Evolutionary conservation across 148 eudicot species (phyloP).

Genomic region (Pouteria glomerata): DNA sequence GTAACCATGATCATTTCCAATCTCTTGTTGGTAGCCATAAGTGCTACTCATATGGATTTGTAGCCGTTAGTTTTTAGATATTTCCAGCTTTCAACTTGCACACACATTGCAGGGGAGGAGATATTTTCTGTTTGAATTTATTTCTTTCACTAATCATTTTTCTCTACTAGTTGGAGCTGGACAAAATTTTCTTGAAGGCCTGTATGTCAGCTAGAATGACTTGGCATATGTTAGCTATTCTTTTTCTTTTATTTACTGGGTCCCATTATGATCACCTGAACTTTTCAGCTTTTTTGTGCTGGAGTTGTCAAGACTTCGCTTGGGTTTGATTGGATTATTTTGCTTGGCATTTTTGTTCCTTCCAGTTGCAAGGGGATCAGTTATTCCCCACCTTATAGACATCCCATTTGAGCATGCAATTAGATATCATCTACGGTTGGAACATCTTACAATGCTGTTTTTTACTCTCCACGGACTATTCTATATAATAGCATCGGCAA

Average conservation of each 20-base stretch:
- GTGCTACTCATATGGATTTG: too few relatives aligned
- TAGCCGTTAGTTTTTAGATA: too few relatives aligned
- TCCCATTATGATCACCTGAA: too few relatives aligned
- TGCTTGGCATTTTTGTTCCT: constrained; percentile 77
- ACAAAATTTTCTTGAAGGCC: too few relatives aligned
- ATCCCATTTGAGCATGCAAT: constrained; percentile 88
- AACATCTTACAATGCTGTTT: constrained; percentile 70
- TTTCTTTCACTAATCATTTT: too few relatives aligned
- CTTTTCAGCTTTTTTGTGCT: constrained; percentile 51
- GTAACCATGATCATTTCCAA: background rate
- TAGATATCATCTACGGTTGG: constrained; percentile 89
- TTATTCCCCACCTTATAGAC: constrained; percentile 62
- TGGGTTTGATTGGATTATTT: constrained; percentile 59
- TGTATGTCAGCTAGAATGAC: too few relatives aligned
- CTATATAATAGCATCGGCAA: constrained; percentile 51
- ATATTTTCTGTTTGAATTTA: too few relatives aligned
- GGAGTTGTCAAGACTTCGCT: constrained; percentile 39
- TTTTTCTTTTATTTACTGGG: too few relatives aligned
- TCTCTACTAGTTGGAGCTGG: too few relatives aligned
- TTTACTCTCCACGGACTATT: constrained; percentile 78
- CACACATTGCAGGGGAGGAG: too few relatives aligned
- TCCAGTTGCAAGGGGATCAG: constrained; percentile 76
- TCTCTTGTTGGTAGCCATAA: too few relatives aligned
- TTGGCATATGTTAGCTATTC: too few relatives aligned
- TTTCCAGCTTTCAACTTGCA: background rate